Evolutionary conservation across 441 rosid species (phyloP).

Genomic region (Adansonia grandidieri): DNA sequence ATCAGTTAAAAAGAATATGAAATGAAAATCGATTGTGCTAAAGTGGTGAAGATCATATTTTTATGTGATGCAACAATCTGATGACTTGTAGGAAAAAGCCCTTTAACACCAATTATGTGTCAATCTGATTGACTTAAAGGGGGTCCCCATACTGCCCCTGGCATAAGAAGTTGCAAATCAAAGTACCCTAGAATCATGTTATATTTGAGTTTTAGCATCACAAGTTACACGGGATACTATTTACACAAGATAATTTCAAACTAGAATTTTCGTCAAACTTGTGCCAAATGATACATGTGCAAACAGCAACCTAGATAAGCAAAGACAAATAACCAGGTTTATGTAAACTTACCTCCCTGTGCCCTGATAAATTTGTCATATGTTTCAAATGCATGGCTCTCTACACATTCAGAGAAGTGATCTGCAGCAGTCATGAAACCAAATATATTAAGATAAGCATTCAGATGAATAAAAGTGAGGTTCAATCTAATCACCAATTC

Average conservation of each 20-base stretch:
- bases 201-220: background rate
- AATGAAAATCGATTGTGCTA: background rate
- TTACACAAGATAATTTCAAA: background rate
- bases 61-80: background rate
- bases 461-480: background rate
- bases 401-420: constrained; percentile 96
- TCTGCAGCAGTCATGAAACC: constrained; percentile 50
- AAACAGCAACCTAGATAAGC: constrained; percentile 2
- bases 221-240: background rate
- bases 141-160: too few relatives aligned
- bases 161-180: too few relatives aligned
- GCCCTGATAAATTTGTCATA: constrained; percentile 90
- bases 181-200: too few relatives aligned
- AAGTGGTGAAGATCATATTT: background rate
- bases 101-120: background rate
- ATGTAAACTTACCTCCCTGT: constrained; percentile 60
- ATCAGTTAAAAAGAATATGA: background rate
- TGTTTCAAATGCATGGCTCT: constrained; percentile 86
- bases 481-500: background rate
- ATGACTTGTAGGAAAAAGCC: background rate
- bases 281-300: background rate
- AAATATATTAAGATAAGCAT: constrained; percentile 12
- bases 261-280: background rate
- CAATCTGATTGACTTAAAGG: background rate
- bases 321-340: constrained; percentile 16